phyloP scores from a whole-genome alignment of 2,329 filamentous ascomycete genomes.

The Monilinia aucupariae region DNA sequence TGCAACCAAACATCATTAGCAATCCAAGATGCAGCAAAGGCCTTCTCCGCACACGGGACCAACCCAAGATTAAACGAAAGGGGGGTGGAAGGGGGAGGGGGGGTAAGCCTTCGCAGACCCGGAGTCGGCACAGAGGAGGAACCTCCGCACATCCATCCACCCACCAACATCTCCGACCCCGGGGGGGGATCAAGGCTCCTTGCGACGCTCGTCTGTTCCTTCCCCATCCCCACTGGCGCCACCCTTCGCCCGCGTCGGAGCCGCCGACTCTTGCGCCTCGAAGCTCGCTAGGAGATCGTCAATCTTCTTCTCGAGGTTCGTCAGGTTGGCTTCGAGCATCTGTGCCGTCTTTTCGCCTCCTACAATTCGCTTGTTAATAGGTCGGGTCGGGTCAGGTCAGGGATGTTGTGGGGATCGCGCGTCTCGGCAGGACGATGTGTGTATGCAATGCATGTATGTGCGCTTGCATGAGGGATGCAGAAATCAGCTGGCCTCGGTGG shows the following conservation, averaged over 20 bases:
- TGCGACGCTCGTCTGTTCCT: neutral
- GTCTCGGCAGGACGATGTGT: neutral
- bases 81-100: too few relatives aligned
- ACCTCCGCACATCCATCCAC: neutral
- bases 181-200: neutral
- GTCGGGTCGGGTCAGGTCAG: neutral
- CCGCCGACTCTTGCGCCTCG: conserved; percentile 34
- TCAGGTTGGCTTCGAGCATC: conserved; percentile 48
- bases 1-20: neutral
- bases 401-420: too few relatives aligned
- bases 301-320: conserved; percentile 49
- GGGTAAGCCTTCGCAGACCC: too few relatives aligned
- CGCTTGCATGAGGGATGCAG: too few relatives aligned
- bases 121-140: too few relatives aligned
- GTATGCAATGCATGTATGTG: too few relatives aligned
- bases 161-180: neutral
- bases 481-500: too few relatives aligned
- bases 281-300: conserved; percentile 49
- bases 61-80: neutral
- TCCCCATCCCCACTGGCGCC: neutral
- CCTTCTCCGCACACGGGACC: neutral
- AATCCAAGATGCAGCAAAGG: neutral
- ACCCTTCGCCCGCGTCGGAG: neutral
- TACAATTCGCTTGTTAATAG: neutral
- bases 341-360: conserved; percentile 49